Evolutionary conservation across 2,329 filamentous ascomycete genomes (phyloP), one percentile per base, ranked within the genome.

Genomic region (Didymella pomorum): DNA sequence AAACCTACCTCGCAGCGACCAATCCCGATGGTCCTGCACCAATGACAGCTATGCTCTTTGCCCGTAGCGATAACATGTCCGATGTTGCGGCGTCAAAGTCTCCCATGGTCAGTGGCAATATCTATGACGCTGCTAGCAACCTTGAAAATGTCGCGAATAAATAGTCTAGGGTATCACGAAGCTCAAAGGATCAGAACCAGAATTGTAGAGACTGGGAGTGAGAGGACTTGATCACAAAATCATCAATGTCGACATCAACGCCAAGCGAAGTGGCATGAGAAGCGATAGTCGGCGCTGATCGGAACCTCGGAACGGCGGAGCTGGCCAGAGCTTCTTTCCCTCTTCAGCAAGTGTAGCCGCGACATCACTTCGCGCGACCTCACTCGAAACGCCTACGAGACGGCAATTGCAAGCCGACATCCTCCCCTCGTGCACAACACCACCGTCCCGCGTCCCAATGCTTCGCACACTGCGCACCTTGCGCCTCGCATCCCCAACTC

Each of bases 11-110:
- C 52, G 92, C 92, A 23, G 89, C 87, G 25, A 89, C 86, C 4
- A 97, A 81, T 4, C 94, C 93, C 62, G 86, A 86, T 0, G 93
- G 91, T 0, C 93, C 93, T 10, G 90, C 93, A 21, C 93, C 93
- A 64, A 97, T 87, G 60, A 97, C 82, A 65, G 91, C 92, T 64
- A 97, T 82, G 44, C 78, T 85, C 59, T 82, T 82, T 47, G 90
- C 82, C 52, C 69, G 71, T 41, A 79, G 8, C 4, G 60, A 60
- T 12, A 62, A 62, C 53, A 56, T 65, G 1, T 62, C 56, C 8
- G 57, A 52, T 41, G 60, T 43, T 56, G 66, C 61, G 16, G 12
- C 37, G 11, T 51, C 18, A 26, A 51, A 50, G 12, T 59, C 41
- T 20, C 45, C 43, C 46, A 55, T 58, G 0, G 0, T 29, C 12